phyloP scores from a whole-genome alignment of 2,329 filamentous ascomycete genomes.

The Colletotrichum sp. region DNA sequence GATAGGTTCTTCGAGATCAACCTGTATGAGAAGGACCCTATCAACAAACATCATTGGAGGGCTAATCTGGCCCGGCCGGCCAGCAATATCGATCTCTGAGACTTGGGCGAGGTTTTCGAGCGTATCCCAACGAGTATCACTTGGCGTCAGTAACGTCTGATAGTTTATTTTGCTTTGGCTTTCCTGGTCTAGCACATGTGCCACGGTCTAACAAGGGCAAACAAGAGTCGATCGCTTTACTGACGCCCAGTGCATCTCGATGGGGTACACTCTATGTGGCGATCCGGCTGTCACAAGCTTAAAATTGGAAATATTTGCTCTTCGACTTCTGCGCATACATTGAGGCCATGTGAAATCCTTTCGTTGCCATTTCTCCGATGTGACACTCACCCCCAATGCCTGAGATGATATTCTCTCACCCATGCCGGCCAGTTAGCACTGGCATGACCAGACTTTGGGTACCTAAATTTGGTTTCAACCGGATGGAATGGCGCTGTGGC shows the following conservation, averaged over 20 bases:
- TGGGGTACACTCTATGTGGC: neutral
- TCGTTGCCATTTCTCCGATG: neutral
- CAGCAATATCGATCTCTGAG: constrained; percentile 40
- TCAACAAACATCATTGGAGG: constrained; percentile 50
- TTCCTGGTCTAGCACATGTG: neutral
- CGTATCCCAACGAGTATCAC: neutral
- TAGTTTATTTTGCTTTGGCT: neutral
- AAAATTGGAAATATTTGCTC: neutral
- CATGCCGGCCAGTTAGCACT: neutral
- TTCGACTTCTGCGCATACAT: neutral
- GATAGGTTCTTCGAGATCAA: constrained; percentile 55
- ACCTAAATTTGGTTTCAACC: neutral
- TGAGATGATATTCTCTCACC: neutral
- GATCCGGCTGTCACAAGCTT: neutral
- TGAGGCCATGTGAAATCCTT: neutral
- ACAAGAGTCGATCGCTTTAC: neutral
- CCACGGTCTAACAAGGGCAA: neutral
- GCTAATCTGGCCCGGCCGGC: constrained; percentile 44
- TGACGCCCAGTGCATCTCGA: neutral
- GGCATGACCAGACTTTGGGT: neutral
- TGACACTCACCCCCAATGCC: neutral
- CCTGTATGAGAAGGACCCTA: constrained; percentile 51
- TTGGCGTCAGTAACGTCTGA: neutral
- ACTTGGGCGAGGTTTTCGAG: neutral
- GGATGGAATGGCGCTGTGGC: neutral